Percentiles rank a stretch among this genome's conserved stretches.
Conservation (phyloP, 1,284 basidiomycete genomes). For the Marasmius fiardii region DNA sequence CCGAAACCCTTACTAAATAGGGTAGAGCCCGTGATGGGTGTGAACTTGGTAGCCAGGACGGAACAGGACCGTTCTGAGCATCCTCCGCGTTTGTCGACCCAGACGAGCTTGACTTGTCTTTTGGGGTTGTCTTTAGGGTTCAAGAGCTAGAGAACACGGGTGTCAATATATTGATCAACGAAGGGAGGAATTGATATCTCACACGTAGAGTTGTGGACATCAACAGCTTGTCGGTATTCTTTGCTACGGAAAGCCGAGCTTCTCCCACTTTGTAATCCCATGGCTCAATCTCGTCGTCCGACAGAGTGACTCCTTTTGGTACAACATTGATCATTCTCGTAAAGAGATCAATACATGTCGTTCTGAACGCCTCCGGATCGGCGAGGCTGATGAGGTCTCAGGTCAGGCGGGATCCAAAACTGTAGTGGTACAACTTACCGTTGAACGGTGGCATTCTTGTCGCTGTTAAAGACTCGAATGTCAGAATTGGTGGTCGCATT, state of each 20-base stretch:
- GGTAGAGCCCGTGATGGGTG: neutral
- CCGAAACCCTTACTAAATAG: neutral
- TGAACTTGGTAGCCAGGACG: neutral
- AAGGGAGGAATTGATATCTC: neutral
- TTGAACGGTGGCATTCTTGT: slow-evolving; percentile 34
- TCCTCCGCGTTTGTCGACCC: neutral
- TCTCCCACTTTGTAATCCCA: neutral
- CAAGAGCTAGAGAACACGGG: too few relatives aligned
- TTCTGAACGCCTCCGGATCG: slow-evolving; percentile 1
- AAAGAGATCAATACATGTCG: slow-evolving; percentile 9
- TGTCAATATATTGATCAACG: neutral
- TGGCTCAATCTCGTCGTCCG: neutral
- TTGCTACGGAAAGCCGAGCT: neutral
- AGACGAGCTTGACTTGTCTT: slow-evolving; percentile 1
- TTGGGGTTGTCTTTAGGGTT: neutral
- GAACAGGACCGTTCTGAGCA: neutral
- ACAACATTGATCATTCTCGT: slow-evolving; percentile 16
- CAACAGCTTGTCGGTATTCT: neutral
- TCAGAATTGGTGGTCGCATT: slow-evolving; percentile 36
- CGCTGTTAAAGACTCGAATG: slow-evolving; percentile 31
- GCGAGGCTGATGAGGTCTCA: neutral
- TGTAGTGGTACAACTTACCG: slow-evolving; percentile 17
- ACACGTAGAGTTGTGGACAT: neutral
- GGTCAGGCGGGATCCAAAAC: neutral
- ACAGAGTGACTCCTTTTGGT: slow-evolving; percentile 10